Evolutionary conservation across 1,284 basidiomycete species (phyloP), one percentile per base, ranked within the genome.

Genomic region (Boletus mariae): DNA sequence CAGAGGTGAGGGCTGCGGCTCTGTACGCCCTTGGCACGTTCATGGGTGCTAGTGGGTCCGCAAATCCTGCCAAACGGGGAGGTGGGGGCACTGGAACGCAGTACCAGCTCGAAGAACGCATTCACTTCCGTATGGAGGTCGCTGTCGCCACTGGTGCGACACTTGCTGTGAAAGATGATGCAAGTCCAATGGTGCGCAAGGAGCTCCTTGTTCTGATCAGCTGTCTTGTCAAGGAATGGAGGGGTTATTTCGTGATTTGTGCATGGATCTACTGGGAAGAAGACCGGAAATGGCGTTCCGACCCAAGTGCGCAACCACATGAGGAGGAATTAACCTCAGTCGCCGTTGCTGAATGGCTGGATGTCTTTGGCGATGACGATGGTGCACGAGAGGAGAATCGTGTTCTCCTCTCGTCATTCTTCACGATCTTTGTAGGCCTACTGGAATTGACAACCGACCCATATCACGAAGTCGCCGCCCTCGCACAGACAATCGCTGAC

Each of bases 261-360:
- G 94, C 96, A 0, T 98, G 96, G 93, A 74, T 93, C 26, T 94
- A 95, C 73, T 93, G 92, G 85, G 90, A 96, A 67, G 90, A 94
- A 68, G 85, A 90, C 59, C 74, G 84, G 57, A 76, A 80, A 62
- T 80, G 83, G 79, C 73, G 76, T 53, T 60, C 49, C 6, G 69
- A 67, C 13, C 35, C 71, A 37, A 67, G 66, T 38, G 54, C 64
- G 8, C 68, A 66, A 35, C 63, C 69, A 26, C 73, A 75, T 37
- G 85, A 90, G 46, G 87, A 89, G 38, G 75, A 87, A 38, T 72
- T 94, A 37, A 80, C 85, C 0, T 78, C 74, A 25, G 77, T 81
- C 56, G 90, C 92, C 0, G 76, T 96, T n/a, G 73, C 76, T 10
- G 85, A 90, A 56, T 94, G 92, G 92, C 68, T 90, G 41, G 82